A percentile compares a stretch with the other conserved stretches of the same genome.
phyloP scores from a whole-genome alignment of 169 alveolate species.

The Perkinsus olseni region DNA sequence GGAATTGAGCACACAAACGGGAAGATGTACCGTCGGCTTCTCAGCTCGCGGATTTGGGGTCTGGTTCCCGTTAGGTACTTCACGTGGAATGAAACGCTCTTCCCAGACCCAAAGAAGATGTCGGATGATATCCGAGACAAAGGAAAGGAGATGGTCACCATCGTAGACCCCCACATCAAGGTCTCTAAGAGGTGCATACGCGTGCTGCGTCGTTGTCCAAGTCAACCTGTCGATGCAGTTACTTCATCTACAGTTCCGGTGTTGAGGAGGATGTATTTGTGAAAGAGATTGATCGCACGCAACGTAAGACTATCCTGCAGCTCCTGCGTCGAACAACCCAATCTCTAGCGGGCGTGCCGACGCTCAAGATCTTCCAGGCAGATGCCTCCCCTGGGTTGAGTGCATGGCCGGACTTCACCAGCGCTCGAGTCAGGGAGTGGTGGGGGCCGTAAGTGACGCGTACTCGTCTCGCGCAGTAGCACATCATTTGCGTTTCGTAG shows the following conservation, averaged over 20 bases:
- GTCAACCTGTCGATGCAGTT: background rate
- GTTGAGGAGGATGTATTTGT: background rate
- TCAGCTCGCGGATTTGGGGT: background rate
- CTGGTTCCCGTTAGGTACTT: conserved; percentile 46
- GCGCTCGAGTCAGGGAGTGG: background rate
- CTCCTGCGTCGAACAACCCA: too few relatives aligned
- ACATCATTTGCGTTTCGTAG: background rate
- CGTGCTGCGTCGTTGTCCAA: background rate
- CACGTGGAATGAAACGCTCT: conserved; percentile 59
- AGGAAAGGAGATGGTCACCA: conserved; percentile 62
- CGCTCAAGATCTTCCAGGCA: background rate
- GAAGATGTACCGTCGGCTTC: conserved; percentile 17
- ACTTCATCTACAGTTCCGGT: background rate
- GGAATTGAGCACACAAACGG: conserved; percentile 81
- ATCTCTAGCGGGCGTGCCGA: background rate
- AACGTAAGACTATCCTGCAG: too few relatives aligned
- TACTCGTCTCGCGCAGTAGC: too few relatives aligned
- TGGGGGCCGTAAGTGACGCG: background rate
- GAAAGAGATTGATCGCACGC: background rate
- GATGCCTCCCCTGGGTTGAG: background rate
- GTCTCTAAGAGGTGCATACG: background rate
- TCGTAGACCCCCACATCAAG: conserved; percentile 78
- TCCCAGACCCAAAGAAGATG: conserved; percentile 58
- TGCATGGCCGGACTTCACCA: background rate
- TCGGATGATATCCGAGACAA: conserved; percentile 29